Evolutionary conservation across 768 basidiomycete species (phyloP).

Genomic region (Collybia sp.): DNA sequence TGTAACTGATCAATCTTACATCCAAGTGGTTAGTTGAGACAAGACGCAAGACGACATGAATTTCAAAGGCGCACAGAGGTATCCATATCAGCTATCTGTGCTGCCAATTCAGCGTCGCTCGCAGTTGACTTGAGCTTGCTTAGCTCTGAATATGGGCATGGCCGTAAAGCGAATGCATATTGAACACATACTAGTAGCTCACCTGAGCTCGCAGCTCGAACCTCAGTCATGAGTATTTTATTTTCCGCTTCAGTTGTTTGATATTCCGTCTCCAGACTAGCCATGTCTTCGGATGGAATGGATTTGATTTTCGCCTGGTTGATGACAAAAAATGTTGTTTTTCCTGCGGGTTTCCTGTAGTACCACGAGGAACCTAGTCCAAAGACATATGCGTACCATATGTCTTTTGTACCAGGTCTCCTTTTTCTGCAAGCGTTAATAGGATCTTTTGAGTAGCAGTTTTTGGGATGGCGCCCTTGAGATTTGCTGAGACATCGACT

Average conservation of each 20-base stretch:
- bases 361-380: constrained; percentile 7
- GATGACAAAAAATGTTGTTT: constrained; percentile 82
- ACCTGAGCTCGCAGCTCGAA: constrained; percentile 48
- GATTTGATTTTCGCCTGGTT: constrained; percentile 73
- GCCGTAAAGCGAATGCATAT: constrained; percentile 10
- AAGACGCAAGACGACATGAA: constrained; percentile 6
- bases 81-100: constrained; percentile 45
- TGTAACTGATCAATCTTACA: constrained; percentile 44
- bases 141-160: constrained; percentile 45
- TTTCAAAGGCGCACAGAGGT: constrained; percentile 37
- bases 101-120: constrained; percentile 62
- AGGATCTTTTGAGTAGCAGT: constrained; percentile 82
- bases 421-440: constrained; percentile 77
- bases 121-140: constrained; percentile 57
- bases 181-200: constrained; percentile 5
- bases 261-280: constrained; percentile 55
- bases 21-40: constrained; percentile 5
- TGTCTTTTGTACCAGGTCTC: constrained; percentile 73
- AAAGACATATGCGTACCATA: constrained; percentile 55
- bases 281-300: constrained; percentile 57
- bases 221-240: constrained; percentile 42
- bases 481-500: constrained; percentile 86
- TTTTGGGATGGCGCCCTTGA: constrained; percentile 88
- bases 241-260: constrained; percentile 56
- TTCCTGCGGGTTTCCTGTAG: constrained; percentile 41